Evolutionary conservation across 495 filamentous ascomycete species (phyloP), one percentile per base, ranked within the genome.

Genomic region (Friedmanniomyces endolithicus): DNA sequence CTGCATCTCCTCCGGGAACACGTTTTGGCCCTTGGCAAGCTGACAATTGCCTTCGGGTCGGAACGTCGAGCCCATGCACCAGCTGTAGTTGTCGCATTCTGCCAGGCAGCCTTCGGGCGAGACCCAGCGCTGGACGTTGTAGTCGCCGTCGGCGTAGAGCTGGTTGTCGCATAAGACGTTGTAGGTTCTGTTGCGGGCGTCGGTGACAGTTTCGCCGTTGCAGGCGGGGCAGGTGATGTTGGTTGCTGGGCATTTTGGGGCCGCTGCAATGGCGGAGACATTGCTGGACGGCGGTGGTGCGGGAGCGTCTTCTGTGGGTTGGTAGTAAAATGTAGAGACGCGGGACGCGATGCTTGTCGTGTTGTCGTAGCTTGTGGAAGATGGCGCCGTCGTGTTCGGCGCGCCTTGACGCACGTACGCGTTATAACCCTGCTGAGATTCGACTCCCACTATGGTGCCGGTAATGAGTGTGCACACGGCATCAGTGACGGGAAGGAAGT

Each of bases 151-250:
- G 1, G 55, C 31, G 31, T 33, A 53, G 50, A 58, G 37, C 23
- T 52, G 48, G 41, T 24, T 25, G 22, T 58, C 43, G 41, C 55
- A 58, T 48, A 20, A 48, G 40, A 58, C 55, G 6, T 52, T 16
- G 31, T 58, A 53, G 9, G 48, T 41, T 9, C 39, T 52, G 40
- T 31, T 31, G 40, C 16, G 11, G 17, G 1, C 23, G 25, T 50
- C 46, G 6, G 20, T 35, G 45, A 56, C 20, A 6, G 17, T n/a
- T 25, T 39, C 19, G 11, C 45, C 45, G 23, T 56, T 31, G 43
- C 53, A 56, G 9, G 34, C 33, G 4, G 53, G 44, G 25, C 53
- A 56, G 44, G 24, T 27, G 33, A 56, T 50, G 31, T 48, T 46
- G 6, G 44, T 24, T 2, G 31, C 9, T 24, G 19, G 35, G 22